Conservation (phyloP, 208 protist genomes). For the Giardia muris region DNA sequence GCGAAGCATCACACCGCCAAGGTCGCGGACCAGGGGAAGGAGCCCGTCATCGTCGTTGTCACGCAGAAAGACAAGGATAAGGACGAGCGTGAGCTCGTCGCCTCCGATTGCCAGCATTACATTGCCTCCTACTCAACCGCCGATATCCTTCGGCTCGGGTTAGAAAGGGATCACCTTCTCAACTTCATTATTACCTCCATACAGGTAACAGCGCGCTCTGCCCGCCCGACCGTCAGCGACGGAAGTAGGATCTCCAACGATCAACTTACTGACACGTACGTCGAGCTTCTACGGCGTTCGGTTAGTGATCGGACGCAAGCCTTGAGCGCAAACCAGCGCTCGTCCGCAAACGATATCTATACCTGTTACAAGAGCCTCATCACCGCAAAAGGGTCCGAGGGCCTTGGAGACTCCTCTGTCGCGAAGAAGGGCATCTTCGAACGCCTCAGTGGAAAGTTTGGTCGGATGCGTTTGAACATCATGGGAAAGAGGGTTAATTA, state of each 20-base stretch:
- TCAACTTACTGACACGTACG: slow-evolving; percentile 4
- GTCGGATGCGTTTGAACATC: slow-evolving; percentile 85
- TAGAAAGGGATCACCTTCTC: not conserved
- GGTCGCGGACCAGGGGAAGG: not conserved
- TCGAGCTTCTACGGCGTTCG: not conserved
- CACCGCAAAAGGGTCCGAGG: not conserved
- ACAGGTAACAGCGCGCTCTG: not conserved
- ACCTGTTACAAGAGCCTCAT: not conserved
- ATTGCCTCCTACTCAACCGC: not conserved
- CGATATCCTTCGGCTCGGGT: not conserved
- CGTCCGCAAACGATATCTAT: not conserved
- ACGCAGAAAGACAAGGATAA: not conserved
- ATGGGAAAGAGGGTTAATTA: slow-evolving; percentile 99
- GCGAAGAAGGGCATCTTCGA: slow-evolving; percentile 78
- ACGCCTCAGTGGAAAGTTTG: slow-evolving; percentile 94
- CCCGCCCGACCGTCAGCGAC: not conserved
- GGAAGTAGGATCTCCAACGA: not conserved
- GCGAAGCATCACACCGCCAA: not conserved
- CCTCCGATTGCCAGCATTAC: not conserved
- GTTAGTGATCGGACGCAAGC: not conserved
- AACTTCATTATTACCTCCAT: not conserved
- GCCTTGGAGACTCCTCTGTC: not conserved
- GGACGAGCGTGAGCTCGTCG: not conserved
- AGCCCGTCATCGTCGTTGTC: not conserved
- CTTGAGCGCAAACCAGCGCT: not conserved